phyloP scores from a whole-genome alignment of 129 eudicot genomes.

The Tanacetum coccineum region DNA sequence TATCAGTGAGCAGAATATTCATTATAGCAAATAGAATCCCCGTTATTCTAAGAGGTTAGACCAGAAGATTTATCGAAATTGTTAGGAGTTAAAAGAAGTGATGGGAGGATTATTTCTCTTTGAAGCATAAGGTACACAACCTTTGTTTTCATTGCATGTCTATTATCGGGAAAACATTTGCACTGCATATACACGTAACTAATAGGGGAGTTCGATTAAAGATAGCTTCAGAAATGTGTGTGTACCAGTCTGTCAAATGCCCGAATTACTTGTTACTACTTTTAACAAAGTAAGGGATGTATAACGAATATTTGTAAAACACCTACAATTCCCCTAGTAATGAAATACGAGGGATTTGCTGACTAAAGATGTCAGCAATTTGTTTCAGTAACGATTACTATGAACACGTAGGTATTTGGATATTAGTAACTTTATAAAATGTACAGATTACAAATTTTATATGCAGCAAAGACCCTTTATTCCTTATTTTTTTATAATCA shows the following conservation, averaged over 20 bases:
- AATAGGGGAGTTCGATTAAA: neutral
- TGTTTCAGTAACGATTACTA: neutral
- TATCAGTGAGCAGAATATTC: constrained; percentile 9
- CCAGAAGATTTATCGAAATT: constrained; percentile 1
- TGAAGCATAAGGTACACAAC: constrained; percentile 23
- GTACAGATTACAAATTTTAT: neutral
- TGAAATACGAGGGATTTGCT: too few relatives aligned
- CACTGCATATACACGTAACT: too few relatives aligned
- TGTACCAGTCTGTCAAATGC: neutral
- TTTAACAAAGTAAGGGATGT: neutral
- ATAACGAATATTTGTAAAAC: too few relatives aligned
- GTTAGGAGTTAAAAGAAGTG: constrained; percentile 12
- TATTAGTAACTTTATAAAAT: neutral
- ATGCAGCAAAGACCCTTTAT: neutral
- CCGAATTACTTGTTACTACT: neutral
- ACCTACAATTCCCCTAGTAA: neutral
- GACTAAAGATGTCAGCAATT: too few relatives aligned
- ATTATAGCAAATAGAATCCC: neutral
- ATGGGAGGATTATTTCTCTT: constrained; percentile 9
- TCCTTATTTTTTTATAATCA: neutral
- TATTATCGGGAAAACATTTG: too few relatives aligned
- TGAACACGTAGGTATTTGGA: neutral
- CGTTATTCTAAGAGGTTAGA: constrained; percentile 15
- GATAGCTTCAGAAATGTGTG: neutral
- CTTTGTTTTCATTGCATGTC: neutral